Base-by-base conservation (phyloP, 2,329 filamentous ascomycete species). In the Drechmeria coniospora region DNA sequence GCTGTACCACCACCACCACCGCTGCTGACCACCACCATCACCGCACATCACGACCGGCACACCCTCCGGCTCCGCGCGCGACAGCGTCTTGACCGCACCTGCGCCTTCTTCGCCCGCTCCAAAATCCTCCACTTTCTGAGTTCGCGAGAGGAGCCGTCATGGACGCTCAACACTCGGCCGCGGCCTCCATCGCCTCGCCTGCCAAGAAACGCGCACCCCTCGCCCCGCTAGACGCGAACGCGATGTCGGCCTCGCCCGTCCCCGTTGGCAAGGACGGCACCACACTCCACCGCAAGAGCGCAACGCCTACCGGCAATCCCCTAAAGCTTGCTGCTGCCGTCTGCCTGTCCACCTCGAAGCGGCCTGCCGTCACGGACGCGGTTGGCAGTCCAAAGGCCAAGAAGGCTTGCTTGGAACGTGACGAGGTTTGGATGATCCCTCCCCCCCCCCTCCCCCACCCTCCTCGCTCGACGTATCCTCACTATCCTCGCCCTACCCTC, bases 201-300 rank as follows among this genome's bases (percentile, higher is more conserved):
- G 36, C 44, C 21, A 64, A 61, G 43, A 50, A 59, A 57, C 61
- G 61, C 57, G 60, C 56, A 53, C 58, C 56, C 35, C 57, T 65
- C 22, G 60, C 54, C 28, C 45, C 56, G 14, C 49, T 62, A 27
- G 51, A 64, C 47, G 53, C 54, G 30, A 65, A 65, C 50, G 53
- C 53, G 43, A 45, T 45, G 38, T 40, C 43, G 15, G 35, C 41
- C 12, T 45, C 49, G 20, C 51, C 28, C 31, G 38, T 36, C 21
- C 31, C 22, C 18, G 27, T 23, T 26, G 28, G 28, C 30, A 38
- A 36, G 24, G 23, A 36, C 15, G 28, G 18, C 15, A 22, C 19
- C n/a, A 16, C 30, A 23, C 33, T 35, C 6, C 29, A 34, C 11
- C 35, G 36, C 7, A 39, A 35, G 28, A 27, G 26, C 24, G 22